phyloP scores from a whole-genome alignment of 2,329 filamentous ascomycete species.

The Pestalotiopsis fici region DNA sequence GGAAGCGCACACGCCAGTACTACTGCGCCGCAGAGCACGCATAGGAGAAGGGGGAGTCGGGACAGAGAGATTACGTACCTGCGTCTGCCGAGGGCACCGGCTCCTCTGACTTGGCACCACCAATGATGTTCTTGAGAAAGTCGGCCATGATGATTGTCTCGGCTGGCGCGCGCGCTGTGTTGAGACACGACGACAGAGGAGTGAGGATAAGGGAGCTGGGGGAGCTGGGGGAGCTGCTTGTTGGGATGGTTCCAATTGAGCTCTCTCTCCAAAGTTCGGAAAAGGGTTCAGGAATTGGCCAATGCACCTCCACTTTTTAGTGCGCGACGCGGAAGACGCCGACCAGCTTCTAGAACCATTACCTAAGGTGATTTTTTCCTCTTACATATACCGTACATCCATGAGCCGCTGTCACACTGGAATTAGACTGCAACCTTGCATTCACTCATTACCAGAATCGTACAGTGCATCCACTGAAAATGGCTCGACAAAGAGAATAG shows the following conservation, averaged over 20 bases:
- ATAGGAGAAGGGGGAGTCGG: background rate
- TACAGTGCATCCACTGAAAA: too few species aligned
- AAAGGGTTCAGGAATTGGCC: slow-evolving; percentile 9
- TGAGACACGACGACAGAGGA: background rate
- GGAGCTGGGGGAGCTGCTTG: background rate
- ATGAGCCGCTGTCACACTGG: too few species aligned
- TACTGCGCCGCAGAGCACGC: background rate
- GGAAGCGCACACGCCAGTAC: background rate
- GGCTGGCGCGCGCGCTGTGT: background rate
- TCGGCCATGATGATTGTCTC: slow-evolving; percentile 49
- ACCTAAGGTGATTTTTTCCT: background rate
- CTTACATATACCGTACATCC: too few species aligned
- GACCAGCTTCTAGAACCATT: slow-evolving; percentile 2
- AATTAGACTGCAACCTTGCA: too few species aligned
- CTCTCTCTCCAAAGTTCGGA: slow-evolving; percentile 1
- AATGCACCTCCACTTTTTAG: slow-evolving; percentile 7
- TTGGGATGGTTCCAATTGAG: background rate
- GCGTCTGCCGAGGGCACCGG: slow-evolving; percentile 57
- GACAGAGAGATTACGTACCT: slow-evolving; percentile 49
- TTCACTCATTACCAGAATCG: too few species aligned
- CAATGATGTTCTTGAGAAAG: slow-evolving; percentile 69
- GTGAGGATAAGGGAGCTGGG: background rate
- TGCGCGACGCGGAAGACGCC: background rate
- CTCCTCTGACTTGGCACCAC: slow-evolving; percentile 62
- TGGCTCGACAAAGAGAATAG: too few species aligned